Evolutionary conservation across 306 rosid genomes (phyloP).

Genomic region (Trifolium dubium): DNA sequence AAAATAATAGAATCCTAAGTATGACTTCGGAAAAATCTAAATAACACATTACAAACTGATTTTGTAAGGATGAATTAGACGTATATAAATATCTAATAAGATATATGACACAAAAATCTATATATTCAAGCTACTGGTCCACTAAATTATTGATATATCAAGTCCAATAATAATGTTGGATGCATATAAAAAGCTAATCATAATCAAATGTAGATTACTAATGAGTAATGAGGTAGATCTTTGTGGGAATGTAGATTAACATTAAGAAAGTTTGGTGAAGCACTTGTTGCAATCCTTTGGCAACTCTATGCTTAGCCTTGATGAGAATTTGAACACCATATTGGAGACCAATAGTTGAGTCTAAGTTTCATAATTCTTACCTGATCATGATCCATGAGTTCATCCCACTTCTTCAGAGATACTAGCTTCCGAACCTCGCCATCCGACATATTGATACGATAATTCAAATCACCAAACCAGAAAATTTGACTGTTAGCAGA

Average conservation of each 20-base stretch:
- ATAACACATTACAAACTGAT: too few species aligned
- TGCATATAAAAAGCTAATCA: too few species aligned
- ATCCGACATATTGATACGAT: slow-evolving; percentile 78
- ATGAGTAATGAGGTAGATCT: background rate
- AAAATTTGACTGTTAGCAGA: slow-evolving; percentile 72
- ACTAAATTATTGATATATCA: too few species aligned
- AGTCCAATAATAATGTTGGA: too few species aligned
- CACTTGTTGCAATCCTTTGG: background rate
- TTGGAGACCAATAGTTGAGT: slow-evolving; percentile 6
- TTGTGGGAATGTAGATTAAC: too few species aligned
- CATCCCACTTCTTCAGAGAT: slow-evolving; percentile 68
- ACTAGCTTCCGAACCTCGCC: slow-evolving; percentile 64
- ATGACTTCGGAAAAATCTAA: background rate
- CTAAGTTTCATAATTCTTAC: slow-evolving; percentile 49
- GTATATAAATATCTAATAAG: too few species aligned
- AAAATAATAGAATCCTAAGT: background rate
- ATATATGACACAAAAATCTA: too few species aligned
- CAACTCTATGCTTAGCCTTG: background rate
- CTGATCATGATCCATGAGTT: slow-evolving; percentile 77
- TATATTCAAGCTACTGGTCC: too few species aligned
- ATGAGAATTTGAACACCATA: slow-evolving; percentile 1
- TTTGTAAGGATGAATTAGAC: too few species aligned
- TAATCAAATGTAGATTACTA: background rate
- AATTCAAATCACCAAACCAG: slow-evolving; percentile 97
- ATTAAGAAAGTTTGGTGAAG: background rate